phyloP scores from a whole-genome alignment of 2,329 filamentous ascomycete species.

The Metarhizium humberi region DNA sequence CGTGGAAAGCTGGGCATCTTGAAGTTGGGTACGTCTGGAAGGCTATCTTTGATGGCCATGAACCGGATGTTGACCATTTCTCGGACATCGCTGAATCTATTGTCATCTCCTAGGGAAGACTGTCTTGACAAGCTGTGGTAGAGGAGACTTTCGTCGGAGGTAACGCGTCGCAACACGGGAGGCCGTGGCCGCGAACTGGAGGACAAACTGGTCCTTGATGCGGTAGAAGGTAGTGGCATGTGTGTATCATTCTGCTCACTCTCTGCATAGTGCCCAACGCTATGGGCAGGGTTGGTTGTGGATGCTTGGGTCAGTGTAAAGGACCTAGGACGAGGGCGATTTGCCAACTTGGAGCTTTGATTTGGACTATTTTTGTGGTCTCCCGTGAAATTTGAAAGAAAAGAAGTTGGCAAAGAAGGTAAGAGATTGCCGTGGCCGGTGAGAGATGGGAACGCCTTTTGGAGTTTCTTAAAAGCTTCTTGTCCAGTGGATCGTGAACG shows the following conservation, averaged over 20 bases:
- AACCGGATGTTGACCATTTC: conserved; percentile 82
- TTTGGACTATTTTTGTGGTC: conserved; percentile 12
- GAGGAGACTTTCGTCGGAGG: conserved; percentile 63
- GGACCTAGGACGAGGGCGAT: background rate
- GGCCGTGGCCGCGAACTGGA: conserved; percentile 11
- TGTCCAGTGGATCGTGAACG: conserved; percentile 47
- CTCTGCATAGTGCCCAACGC: background rate
- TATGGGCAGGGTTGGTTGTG: background rate
- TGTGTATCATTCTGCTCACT: background rate
- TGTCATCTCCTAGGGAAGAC: conserved; percentile 78
- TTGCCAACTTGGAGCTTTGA: background rate
- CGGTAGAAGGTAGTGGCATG: background rate
- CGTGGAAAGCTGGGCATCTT: conserved; percentile 56
- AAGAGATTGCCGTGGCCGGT: conserved; percentile 20
- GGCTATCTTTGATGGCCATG: conserved; percentile 83
- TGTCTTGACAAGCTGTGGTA: conserved; percentile 67
- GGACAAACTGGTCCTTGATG: background rate
- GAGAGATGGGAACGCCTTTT: conserved; percentile 47
- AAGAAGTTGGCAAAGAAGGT: conserved; percentile 34
- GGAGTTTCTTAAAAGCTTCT: conserved; percentile 47
- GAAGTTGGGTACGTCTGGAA: conserved; percentile 70
- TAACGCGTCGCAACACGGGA: conserved; percentile 21
- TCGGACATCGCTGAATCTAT: conserved; percentile 67
- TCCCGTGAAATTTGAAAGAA: conserved; percentile 24
- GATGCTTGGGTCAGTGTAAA: background rate